Evolutionary conservation across 2,329 filamentous ascomycete genomes (phyloP), one percentile per base, ranked within the genome.

Genomic region (Monosporascus sp.): DNA sequence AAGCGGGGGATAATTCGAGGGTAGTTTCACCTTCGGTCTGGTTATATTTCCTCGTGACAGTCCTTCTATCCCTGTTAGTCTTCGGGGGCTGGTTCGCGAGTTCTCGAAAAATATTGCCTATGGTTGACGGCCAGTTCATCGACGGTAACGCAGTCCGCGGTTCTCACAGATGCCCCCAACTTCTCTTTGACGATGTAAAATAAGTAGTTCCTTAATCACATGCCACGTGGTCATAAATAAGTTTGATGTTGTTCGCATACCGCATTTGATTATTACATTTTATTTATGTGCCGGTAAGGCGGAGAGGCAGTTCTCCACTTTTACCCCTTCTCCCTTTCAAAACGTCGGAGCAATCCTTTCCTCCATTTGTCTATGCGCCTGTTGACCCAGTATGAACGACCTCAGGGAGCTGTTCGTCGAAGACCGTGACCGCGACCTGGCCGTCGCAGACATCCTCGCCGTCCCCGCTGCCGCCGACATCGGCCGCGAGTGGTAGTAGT

Each of bases 291-390:
- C 24, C 24, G 24, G 4, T 35, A 14, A 35, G 1, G 11, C 31
- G 31, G 31, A 35, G 11, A 35, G 11, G 11, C 11, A 2, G 5
- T 35, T 35, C 11, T 4, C 11, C 31, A 35, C 3, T 14, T 35
- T 14, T 14, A 35, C 9, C 4, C 31, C 11, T 35, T 7, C 31
- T 14, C 43, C 43, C 46, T 45, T 11, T 53, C 41, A 64, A 51
- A 64, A 64, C 7, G 64, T 60, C 5, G 65, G 64, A 37, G 55
- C 55, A n/a, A 67, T 54, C 53, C 59, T 62, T 53, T 58, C 54
- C 28, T 18, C 18, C 40, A 20, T 20, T 14, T 54, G 60, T 6
- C 51, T 51, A 26, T 60, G 60, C 9, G 55, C 55, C 20, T 58
- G 41, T 3, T 53, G 50, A 51, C 58, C 53, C 31, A 65, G 55